Evolutionary conservation across 108 stramenopile species (phyloP), one percentile per base, ranked within the genome.

Genomic region (Fistulifera pelliculosa): DNA sequence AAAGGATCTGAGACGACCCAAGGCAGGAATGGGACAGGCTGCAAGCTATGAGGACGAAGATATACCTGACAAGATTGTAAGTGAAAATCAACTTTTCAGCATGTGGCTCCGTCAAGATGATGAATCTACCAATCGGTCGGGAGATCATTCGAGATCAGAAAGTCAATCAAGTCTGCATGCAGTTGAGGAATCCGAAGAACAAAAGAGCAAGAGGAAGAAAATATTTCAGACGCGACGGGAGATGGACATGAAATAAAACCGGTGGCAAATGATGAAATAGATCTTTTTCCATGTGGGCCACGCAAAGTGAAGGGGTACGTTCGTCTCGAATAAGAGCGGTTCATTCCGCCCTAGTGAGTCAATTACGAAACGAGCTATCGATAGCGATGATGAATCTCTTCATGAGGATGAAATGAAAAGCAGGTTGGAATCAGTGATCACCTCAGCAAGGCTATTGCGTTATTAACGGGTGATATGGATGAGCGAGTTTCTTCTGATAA

Each of bases 391-490:
- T 47, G 86, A 73, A 67, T 83, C 83, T 17, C 62, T 92, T 18
- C 80, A 81, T 42, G 79, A 77, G 1, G 81, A 81, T 27, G 90
- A 92, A 70, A 54, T 83, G 55, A 80, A 81, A 83, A 81, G 39
- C 68, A 83, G 44, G 86, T 92, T 44, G 90, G 90, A 8, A 47
- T 85, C 21, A 92, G 85, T 61, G 90, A 92, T 43, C 84, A 92
- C 52, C 58, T 92, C 41, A 74, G 75, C 47, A 80, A 80, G 5
- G 90, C 86, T 1, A 56, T 83, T 38, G 85, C 83, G 22, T 85
- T 75, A 52, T 56, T 92, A n/a, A 69, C 73, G 13, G 82, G 76
- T 10, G 73, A 62, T 40, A 27, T 22, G 31, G 16, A 25, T 21
- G 47, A 52, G 24, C 2, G 58, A 3, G 27, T 11, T 24, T 69